Percentiles rank a stretch among this genome's conserved stretches.
Conservation (phyloP, 2,329 filamentous ascomycete genomes). For the Alternaria ventricosa region DNA sequence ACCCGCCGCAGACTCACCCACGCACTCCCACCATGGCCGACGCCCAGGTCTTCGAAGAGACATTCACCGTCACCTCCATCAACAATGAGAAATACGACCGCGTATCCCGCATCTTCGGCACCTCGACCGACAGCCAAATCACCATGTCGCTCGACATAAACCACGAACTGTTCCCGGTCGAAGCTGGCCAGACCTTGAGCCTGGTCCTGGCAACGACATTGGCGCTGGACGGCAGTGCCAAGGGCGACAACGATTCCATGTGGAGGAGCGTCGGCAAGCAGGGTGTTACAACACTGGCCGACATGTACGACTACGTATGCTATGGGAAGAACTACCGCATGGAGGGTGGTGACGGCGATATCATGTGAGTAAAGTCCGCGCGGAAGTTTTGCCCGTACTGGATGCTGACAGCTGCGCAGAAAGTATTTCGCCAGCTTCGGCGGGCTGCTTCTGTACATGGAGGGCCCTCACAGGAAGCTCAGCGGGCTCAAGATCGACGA, state of each 20-base stretch:
- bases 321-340: conserved; percentile 90
- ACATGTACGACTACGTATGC: conserved; percentile 87
- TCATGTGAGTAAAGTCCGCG: conserved; percentile 70
- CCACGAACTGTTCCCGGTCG: conserved; percentile 84
- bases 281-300: conserved; percentile 64
- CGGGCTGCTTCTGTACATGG: conserved; percentile 85
- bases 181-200: conserved; percentile 76
- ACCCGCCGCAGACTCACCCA: background rate
- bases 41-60: conserved; percentile 91
- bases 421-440: conserved; percentile 96
- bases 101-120: conserved; percentile 82
- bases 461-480: conserved; percentile 95
- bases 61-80: conserved; percentile 79
- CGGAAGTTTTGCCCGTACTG: background rate
- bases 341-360: conserved; percentile 81
- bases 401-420: conserved; percentile 58
- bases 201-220: conserved; percentile 86
- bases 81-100: conserved; percentile 94
- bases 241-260: conserved; percentile 55
- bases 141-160: conserved; percentile 91
- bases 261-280: conserved; percentile 71
- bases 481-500: conserved; percentile 91
- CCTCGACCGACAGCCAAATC: conserved; percentile 77
- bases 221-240: conserved; percentile 77
- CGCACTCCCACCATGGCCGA: conserved; percentile 68